Conservation (phyloP, 2,329 filamentous ascomycete genomes). For the Epicoccum sorghinum region DNA sequence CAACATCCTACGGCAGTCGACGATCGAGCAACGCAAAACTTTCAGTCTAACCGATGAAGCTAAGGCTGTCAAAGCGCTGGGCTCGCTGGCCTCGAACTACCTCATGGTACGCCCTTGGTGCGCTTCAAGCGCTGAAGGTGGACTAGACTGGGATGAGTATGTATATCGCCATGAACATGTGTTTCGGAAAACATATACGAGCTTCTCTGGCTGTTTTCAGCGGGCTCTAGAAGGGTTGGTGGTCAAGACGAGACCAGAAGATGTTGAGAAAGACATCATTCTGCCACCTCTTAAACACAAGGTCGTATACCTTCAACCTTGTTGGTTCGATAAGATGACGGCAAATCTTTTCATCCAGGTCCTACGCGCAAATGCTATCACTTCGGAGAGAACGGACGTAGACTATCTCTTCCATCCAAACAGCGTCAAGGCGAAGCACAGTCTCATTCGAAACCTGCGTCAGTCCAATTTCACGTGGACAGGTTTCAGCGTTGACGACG, state of each 20-base stretch:
- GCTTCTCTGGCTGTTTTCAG: slow-evolving; percentile 64
- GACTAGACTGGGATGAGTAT: slow-evolving; percentile 76
- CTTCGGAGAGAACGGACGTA: slow-evolving; percentile 79
- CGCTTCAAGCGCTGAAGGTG: slow-evolving; percentile 63
- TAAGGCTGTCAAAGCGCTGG: slow-evolving; percentile 65
- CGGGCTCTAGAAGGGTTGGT: slow-evolving; percentile 79
- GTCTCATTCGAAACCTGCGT: slow-evolving; percentile 77
- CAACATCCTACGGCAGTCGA: slow-evolving; percentile 28
- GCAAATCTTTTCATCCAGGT: slow-evolving; percentile 85
- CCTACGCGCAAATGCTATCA: slow-evolving; percentile 84
- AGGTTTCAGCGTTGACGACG: slow-evolving; percentile 70
- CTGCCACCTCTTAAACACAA: slow-evolving; percentile 77
- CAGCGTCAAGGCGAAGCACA: slow-evolving; percentile 69
- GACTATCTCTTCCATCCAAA: slow-evolving; percentile 89
- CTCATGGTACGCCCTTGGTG: slow-evolving; percentile 81
- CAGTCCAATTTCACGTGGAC: slow-evolving; percentile 88
- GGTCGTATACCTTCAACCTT: slow-evolving; percentile 76
- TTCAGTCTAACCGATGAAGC: slow-evolving; percentile 48
- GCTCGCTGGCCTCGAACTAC: slow-evolving; percentile 69
- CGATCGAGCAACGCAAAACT: slow-evolving; percentile 49
- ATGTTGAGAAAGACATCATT: slow-evolving; percentile 67
- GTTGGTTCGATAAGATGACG: slow-evolving; percentile 81
- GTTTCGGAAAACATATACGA: slow-evolving; percentile 62
- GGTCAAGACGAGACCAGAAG: slow-evolving; percentile 76
- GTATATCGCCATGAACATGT: slow-evolving; percentile 60